Evolutionary conservation across 1,284 basidiomycete species (phyloP), one percentile per base, ranked within the genome.

Genomic region (Neotropicomus parvogracilis): DNA sequence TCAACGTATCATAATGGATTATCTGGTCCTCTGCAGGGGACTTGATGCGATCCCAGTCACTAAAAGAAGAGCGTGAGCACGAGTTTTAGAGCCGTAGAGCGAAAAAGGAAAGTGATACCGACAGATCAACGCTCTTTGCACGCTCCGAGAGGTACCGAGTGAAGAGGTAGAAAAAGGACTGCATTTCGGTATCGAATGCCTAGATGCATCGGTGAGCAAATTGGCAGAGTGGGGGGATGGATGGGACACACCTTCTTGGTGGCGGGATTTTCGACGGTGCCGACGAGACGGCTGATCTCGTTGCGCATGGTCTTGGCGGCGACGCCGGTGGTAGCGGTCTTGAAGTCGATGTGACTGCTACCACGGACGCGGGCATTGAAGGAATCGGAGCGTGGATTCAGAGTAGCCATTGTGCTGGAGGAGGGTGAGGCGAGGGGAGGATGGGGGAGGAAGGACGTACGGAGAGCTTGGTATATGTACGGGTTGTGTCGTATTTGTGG

Each of bases 261-360:
- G 40, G 75, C 70, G 34, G 81, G 78, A 63, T 97, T 91, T 55
- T 82, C 76, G 65, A 92, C 87, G 55, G 84, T 85, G 62, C 76
- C 75, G 64, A 98, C 92, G 78, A 99, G 88, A 65, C 83, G 83
- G 70, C 91, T 90, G 73, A 99, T 87, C 78, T 99, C 95, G 68
- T 98, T 97, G 75, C 93, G 87, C 97, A 98, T 98, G 51, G 94
- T 81, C 77, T 97, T 98, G 60, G 94, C 92, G 33, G 94, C 89
- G 62, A 99, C 90, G 60, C 95, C 95, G 40, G 95, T 98, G 49
- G 95, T 97, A 57, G 95, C 95, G 34, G 93, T 95, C 79, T 97
- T 95, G 84, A 97, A 97, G 77, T 97, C 81, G 72, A 86, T 81
- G 68, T 88, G 81, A 59, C 77, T 78, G 52, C 78, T 77, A 56